Evolutionary conservation across 2,329 filamentous ascomycete species (phyloP), one percentile per base, ranked within the genome.

Genomic region (Penicillium sp.): DNA sequence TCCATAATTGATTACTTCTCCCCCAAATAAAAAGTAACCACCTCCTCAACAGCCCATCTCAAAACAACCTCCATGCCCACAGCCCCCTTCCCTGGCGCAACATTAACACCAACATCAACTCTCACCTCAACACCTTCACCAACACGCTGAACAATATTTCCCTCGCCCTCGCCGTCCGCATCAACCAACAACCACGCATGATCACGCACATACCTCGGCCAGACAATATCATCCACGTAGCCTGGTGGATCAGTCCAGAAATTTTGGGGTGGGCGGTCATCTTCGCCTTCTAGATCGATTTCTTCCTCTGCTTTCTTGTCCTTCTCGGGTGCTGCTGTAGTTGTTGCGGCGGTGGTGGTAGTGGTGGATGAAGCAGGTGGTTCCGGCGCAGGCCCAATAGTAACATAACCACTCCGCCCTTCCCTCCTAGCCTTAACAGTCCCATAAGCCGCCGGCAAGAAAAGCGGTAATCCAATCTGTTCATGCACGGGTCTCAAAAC

Each of bases 201-300:
- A 70, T 92, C 87, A 57, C 85, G 83, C 3, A 91, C 91, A 77
- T 97, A 98, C 71, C 96, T 94, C 3, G 94, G 94, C 95, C 95
- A 99, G 4, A 99, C 95, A 58, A 99, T 86, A 74, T 91, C 86
- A 75, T 98, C 93, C 40, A 98, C 93, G 75, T 98, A 99, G 0
- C 92, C 93, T 0, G 92, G 92, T 0, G 95, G 95, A 76, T 99
- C 95, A 60, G 89, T 85, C 95, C 95, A 99, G 80, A 97, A 99
- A 30, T 93, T 94, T 72, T 97, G 74, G 33, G 72, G 72, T 1
- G 83, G 40, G 79, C 73, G 49, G 70, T 77, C 72, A 65, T 71
- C 72, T 58, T 75, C 72, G 7, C 47, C 66, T 15, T 75, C 68
- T 33, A 76, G 55, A 60, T 76, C 75, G 17, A 74, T 61, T 22